Evolutionary conservation across 2,329 filamentous ascomycete genomes (phyloP).

Genomic region (Colletotrichum truncatum): DNA sequence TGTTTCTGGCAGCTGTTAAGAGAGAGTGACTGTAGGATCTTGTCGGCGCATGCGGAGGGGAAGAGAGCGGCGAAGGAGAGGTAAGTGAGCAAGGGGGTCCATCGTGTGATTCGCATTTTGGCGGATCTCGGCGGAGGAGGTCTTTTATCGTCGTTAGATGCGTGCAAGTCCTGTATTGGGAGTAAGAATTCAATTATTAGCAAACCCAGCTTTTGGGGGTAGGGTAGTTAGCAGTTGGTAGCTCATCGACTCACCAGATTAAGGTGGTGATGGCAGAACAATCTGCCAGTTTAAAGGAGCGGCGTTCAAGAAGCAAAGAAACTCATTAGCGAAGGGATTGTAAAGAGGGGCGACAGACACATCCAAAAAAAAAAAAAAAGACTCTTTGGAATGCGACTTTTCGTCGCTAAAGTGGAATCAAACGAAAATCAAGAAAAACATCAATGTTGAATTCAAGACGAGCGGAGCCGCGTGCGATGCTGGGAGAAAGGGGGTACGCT

Average conservation of each 20-base stretch:
- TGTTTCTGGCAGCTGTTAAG: slow-evolving; percentile 86
- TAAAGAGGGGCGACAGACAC: no score
- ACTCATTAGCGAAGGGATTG: no score
- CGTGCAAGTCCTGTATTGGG: no score
- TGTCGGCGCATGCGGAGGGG: slow-evolving; percentile 65
- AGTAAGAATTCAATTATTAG: no score
- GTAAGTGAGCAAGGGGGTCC: slow-evolving; percentile 47
- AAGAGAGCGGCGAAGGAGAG: slow-evolving; percentile 53
- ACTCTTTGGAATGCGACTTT: not conserved
- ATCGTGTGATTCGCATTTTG: slow-evolving; percentile 17
- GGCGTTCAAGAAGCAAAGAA: not conserved
- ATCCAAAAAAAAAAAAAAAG: not conserved
- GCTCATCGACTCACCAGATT: not conserved
- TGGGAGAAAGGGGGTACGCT: not conserved
- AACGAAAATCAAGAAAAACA: not conserved
- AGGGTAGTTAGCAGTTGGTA: not conserved
- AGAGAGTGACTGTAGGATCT: slow-evolving; percentile 81
- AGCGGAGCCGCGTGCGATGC: not conserved
- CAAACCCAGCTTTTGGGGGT: not conserved
- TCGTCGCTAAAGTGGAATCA: not conserved
- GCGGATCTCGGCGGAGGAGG: not conserved
- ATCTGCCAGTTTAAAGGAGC: not conserved
- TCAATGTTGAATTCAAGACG: not conserved
- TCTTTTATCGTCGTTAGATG: not conserved
- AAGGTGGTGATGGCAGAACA: not conserved